phyloP scores from a whole-genome alignment of 2,329 filamentous ascomycete species.

The Botryosphaeria dothidea region DNA sequence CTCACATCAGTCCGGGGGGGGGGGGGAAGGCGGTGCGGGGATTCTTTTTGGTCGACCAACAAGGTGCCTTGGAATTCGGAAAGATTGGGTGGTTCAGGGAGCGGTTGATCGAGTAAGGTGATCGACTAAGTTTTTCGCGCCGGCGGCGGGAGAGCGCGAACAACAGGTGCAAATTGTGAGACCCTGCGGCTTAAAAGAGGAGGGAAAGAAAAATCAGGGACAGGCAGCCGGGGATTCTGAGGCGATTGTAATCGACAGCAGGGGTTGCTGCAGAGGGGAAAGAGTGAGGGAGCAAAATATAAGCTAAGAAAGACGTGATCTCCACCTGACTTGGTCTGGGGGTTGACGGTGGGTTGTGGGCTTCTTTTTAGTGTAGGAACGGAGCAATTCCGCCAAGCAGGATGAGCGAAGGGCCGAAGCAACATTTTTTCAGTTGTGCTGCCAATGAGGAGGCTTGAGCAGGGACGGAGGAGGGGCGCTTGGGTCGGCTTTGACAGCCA shows the following conservation, averaged over 20 bases:
- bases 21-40: too few species aligned
- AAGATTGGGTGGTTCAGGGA: background rate
- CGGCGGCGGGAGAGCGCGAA: background rate
- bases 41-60: background rate
- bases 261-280: background rate
- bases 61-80: background rate
- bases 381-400: background rate
- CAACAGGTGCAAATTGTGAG: background rate
- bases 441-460: too few species aligned
- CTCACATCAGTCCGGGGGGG: too few species aligned
- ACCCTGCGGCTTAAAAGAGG: background rate
- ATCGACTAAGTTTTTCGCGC: background rate
- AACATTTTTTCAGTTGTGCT: background rate
- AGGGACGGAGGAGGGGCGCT: background rate
- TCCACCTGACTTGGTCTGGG: conserved; percentile 3
- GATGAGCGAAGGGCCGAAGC: background rate
- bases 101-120: background rate
- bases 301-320: conserved; percentile 15
- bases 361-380: background rate
- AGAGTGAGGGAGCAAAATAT: background rate
- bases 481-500: conserved; percentile 4
- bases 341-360: background rate
- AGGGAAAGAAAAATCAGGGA: too few species aligned
- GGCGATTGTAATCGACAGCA: background rate
- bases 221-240: too few species aligned